Base-by-base conservation (phyloP, 2,329 filamentous ascomycete species). In the Aciculosporium take region DNA sequence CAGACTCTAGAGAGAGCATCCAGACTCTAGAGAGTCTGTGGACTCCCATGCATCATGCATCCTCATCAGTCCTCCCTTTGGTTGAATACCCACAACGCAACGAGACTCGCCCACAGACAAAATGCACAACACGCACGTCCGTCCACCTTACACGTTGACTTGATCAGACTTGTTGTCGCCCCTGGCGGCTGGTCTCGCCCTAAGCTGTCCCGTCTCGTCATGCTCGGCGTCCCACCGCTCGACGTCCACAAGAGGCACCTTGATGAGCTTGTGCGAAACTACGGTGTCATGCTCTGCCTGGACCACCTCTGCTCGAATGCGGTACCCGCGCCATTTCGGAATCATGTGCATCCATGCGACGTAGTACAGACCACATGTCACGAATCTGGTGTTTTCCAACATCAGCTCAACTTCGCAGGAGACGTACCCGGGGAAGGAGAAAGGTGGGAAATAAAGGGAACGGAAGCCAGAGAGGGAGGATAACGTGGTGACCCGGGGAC, bases 161-260 rank as follows among this genome's bases (percentile, higher is more conserved):
- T 28, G 12, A 13, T 15, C 23, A 7, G 27, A 27, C 13, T 33
- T 33, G 6, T 37, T 24, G 24, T 32, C 15, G 3, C n/a, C 13
- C 2, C 17, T 23, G 2, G 34, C 17, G 13, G 18, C 35, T 8
- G 23, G 29, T 13, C 38, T 29, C 8, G 21, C 38, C 24, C 38
- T 40, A 21, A 44, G 15, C 34, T 41, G 27, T 9, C 38, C 42
- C 7, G 38, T 30, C 33, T 44, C 38, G 18, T 38, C 38, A 49
- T 80, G 76, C 7, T 63, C 61, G 1, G 57, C 61, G 51, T 80
- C 76, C 76, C 77, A 81, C n/a, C 52, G 54, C 0, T 55, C 60
- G 6, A 81, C 30, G 7, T 77, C 63, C 0, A 49, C 54, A 1
- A 67, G 49, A 0, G 72, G 71, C 1, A 81, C 64, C 46, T 70